Conservation (phyloP, 768 basidiomycete species). For the Hericium erinaceus region DNA sequence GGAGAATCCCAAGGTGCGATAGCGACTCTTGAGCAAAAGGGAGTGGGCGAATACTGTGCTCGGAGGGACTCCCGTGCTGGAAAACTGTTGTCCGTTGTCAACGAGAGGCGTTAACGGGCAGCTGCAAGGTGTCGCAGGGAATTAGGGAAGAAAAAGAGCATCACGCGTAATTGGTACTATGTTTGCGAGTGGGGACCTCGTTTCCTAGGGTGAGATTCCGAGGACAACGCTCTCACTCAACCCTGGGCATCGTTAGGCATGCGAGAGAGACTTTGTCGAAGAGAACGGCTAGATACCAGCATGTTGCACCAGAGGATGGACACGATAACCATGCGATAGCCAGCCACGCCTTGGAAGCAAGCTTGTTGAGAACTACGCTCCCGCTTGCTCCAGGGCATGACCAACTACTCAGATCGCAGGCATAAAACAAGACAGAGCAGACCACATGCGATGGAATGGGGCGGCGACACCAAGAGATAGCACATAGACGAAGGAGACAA, state of each 20-base stretch:
- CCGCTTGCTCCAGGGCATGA: slow-evolving; percentile 16
- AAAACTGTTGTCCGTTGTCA: too few species aligned
- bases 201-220: slow-evolving; percentile 17
- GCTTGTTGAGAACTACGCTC: slow-evolving; percentile 41
- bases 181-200: too few species aligned
- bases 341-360: slow-evolving; percentile 16
- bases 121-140: too few species aligned
- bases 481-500: not conserved
- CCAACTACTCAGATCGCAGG: not conserved
- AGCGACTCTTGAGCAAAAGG: too few species aligned
- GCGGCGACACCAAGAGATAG: not conserved
- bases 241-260: not conserved
- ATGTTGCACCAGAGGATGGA: not conserved
- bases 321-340: too few species aligned
- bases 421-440: not conserved
- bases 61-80: too few species aligned
- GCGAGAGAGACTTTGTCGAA: not conserved
- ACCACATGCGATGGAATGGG: not conserved
- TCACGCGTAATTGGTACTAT: too few species aligned
- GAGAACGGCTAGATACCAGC: not conserved
- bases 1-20: too few species aligned
- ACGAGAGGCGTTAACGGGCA: too few species aligned
- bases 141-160: too few species aligned
- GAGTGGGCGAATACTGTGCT: too few species aligned
- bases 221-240: slow-evolving; percentile 26